These are phyloP conservation scores for Eustoma russellianum DNA, from an alignment of 257 asterid species.

Conservation along the genomic window DNA sequence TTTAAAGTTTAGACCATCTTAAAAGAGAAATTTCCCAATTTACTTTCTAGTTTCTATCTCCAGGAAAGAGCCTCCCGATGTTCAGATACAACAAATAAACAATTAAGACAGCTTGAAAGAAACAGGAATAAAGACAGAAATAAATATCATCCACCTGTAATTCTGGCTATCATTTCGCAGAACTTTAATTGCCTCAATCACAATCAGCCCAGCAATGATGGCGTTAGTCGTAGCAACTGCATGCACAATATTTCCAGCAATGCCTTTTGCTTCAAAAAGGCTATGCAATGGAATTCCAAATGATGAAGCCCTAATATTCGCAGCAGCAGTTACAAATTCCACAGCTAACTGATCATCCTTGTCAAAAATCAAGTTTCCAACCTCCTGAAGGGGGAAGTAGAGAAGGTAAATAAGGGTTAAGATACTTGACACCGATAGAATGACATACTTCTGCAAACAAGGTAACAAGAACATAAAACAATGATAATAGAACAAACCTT, in stretches of 20 bases:
- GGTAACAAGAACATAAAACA: conserved; percentile 7
- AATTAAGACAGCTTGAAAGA: not conserved
- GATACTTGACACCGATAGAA: not conserved
- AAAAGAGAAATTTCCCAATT: too few relatives aligned
- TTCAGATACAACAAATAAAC: conserved; percentile 2
- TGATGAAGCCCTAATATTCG: conserved; percentile 96
- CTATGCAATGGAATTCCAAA: conserved; percentile 94
- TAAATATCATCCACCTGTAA: conserved; percentile 47
- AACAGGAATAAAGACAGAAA: not conserved
- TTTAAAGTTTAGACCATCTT: too few relatives aligned
- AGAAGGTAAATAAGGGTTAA: conserved; percentile 4
- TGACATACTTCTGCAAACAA: conserved; percentile 1
- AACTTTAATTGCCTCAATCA: conserved; percentile 94
- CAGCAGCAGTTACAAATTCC: conserved; percentile 96
- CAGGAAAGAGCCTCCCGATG: too few relatives aligned
- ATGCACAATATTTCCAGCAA: conserved; percentile 97
- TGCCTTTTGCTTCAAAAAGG: conserved; percentile 95
- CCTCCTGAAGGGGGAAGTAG: conserved; percentile 39
- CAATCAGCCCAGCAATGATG: conserved; percentile 89
- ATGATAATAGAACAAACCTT: conserved; percentile 47
- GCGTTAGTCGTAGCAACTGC: conserved; percentile 99
- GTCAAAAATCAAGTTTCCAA: conserved; percentile 89
- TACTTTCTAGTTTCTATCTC: too few relatives aligned
- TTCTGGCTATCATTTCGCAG: conserved; percentile 55
- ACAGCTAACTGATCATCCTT: conserved; percentile 98